phyloP scores from a whole-genome alignment of 345 rosid species.

The Salix brachista region DNA sequence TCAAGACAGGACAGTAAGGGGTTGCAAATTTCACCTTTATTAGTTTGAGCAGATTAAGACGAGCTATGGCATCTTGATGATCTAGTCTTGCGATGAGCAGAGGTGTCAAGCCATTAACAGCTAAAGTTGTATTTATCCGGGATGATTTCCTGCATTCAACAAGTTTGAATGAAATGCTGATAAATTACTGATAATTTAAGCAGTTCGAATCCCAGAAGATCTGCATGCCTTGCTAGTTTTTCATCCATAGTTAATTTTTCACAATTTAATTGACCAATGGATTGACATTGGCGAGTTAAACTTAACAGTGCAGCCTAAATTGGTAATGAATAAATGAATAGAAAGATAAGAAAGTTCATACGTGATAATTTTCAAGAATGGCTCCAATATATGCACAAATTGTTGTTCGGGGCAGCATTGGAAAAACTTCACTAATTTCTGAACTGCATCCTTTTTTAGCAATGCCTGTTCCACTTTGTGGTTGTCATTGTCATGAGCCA shows the following conservation, averaged over 20 bases:
- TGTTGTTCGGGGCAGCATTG: conserved; percentile 92
- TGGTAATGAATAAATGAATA: background rate
- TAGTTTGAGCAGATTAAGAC: conserved; percentile 85
- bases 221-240: background rate
- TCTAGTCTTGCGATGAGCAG: conserved; percentile 80
- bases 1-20: background rate
- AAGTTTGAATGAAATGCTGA: background rate
- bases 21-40: conserved; percentile 53
- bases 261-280: background rate
- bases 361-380: conserved; percentile 96
- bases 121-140: conserved; percentile 85
- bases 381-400: conserved; percentile 95
- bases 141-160: conserved; percentile 72
- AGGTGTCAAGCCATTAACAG: conserved; percentile 95
- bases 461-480: conserved; percentile 94
- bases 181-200: background rate
- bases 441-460: conserved; percentile 82
- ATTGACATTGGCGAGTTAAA: background rate
- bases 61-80: conserved; percentile 97
- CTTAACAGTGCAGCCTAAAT: background rate
- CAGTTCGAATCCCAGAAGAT: background rate
- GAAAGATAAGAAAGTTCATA: conserved; percentile 25
- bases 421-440: conserved; percentile 85
- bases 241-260: background rate
- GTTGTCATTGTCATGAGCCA: conserved; percentile 95